phyloP scores from a whole-genome alignment of 768 basidiomycete genomes.

The Neoboletus magnificus region DNA sequence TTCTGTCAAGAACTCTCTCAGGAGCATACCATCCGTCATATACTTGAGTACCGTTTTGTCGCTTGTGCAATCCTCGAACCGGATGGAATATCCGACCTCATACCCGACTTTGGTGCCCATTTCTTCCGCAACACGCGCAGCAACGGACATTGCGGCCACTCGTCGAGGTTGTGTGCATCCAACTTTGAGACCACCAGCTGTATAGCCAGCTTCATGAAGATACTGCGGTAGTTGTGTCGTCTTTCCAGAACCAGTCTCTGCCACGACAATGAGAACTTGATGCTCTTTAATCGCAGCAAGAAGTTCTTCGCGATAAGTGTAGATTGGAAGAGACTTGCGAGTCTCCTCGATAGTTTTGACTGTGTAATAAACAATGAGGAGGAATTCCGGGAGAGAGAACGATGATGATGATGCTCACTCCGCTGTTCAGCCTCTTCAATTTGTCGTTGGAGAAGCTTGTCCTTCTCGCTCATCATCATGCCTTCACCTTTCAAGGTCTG shows the following conservation, averaged over 20 bases:
- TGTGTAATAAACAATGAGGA: constrained; percentile 26
- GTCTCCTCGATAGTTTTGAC: constrained; percentile 91
- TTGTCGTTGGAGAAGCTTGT: constrained; percentile 79
- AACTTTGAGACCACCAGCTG: constrained; percentile 79
- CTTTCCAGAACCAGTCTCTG: constrained; percentile 98
- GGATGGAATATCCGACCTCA: constrained; percentile 99
- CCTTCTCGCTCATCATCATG: constrained; percentile 79
- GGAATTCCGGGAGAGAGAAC: not conserved
- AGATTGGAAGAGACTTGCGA: constrained; percentile 91
- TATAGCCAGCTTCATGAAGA: constrained; percentile 96
- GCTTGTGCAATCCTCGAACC: constrained; percentile 99
- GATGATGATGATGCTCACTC: constrained; percentile 48
- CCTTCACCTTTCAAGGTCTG: constrained; percentile 62
- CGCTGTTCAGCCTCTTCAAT: constrained; percentile 90
- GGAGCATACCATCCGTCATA: constrained; percentile 99
- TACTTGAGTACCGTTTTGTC: constrained; percentile 99
- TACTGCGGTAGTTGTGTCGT: constrained; percentile 98
- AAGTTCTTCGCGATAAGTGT: constrained; percentile 81
- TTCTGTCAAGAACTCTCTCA: constrained; percentile 96
- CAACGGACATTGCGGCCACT: constrained; percentile 99
- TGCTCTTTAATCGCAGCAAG: constrained; percentile 86
- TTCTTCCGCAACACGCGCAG: constrained; percentile 98
- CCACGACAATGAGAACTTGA: constrained; percentile 95
- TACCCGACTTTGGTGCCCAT: constrained; percentile 97
- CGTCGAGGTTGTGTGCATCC: constrained; percentile 95